These are phyloP conservation scores for Nyssa sinensis DNA, from an alignment of 148 eudicot genomes.

Conservation along the genomic window DNA sequence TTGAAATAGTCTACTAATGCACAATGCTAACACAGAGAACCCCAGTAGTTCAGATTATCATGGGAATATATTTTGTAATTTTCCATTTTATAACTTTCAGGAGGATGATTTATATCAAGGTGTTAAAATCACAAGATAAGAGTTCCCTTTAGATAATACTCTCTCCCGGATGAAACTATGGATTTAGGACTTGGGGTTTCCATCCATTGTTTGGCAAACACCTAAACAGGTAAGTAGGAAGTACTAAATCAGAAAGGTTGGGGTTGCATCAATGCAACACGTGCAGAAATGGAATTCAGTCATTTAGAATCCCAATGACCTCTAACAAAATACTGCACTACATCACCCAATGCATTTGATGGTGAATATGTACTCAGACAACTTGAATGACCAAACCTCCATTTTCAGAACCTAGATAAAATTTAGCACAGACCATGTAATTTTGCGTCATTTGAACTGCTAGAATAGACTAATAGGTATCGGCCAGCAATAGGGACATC, in stretches of 20 bases:
- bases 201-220: not conserved
- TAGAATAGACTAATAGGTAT: not conserved
- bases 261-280: not conserved
- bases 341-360: not conserved
- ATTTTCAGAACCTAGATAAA: not conserved
- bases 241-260: not conserved
- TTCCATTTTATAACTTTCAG: not conserved
- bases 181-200: slow-evolving; percentile 5
- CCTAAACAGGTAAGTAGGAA: not conserved
- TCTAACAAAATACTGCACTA: not conserved
- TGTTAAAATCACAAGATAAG: not conserved
- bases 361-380: not conserved
- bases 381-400: not conserved
- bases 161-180: not conserved
- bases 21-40: not conserved
- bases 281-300: not conserved
- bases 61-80: not conserved
- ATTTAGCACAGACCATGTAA: not conserved
- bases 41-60: not conserved
- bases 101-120: not conserved
- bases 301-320: not conserved
- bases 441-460: not conserved
- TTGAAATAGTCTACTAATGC: not conserved
- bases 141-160: not conserved
- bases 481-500: not conserved